Base-by-base conservation (phyloP, 2,329 filamentous ascomycete species). In the Neonectria coccinea region DNA sequence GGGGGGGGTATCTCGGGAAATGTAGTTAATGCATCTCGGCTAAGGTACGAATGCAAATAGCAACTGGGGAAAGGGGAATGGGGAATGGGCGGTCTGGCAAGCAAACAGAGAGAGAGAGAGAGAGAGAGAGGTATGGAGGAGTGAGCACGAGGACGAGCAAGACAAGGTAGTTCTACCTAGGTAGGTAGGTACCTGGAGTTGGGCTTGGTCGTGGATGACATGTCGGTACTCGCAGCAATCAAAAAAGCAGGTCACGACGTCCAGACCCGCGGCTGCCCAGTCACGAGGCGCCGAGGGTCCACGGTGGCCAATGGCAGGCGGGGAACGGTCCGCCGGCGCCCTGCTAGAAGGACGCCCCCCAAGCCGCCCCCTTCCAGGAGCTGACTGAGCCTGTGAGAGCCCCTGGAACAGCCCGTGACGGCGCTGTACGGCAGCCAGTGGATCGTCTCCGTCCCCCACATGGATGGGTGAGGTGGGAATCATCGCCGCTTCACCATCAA, bases 271-370 rank as follows among this genome's bases (percentile, higher is more conserved):
- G 47, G 27, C 29, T 53, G 59, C 31, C 74, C 73, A 76, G 67
- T 76, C 74, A 76, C 66, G 71, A 56, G 67, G 65, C 63, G 42
- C 20, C 50, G 10, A 42, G 64, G 59, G 52, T 70, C 70, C 75
- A 77, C 75, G 74, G 67, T 71, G 62, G 65, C 65, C 73, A 71
- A 74, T 70, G 69, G 64, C 65, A 39, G 64, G 60, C 60, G 60
- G n/a, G 67, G 44, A 59, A 29, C 59, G 51, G 61, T 47, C 51
- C 29, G 45, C 18, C 33, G 42, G 50, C 27, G 39, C 31, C n/a
- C 45, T 44, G 20, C 56, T 59, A 64, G 36, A 45, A 27, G 8
- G 18, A 64, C 61, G 27, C 61, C 61, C 61, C 50, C 50, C 39
- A 20, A n/a, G 25, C 20, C 25, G 25, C 25, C 25, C 25, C 36